Evolutionary conservation across 1,284 basidiomycete species (phyloP), one percentile per base, ranked within the genome.

Genomic region (Microbotryomycetes sp.): DNA sequence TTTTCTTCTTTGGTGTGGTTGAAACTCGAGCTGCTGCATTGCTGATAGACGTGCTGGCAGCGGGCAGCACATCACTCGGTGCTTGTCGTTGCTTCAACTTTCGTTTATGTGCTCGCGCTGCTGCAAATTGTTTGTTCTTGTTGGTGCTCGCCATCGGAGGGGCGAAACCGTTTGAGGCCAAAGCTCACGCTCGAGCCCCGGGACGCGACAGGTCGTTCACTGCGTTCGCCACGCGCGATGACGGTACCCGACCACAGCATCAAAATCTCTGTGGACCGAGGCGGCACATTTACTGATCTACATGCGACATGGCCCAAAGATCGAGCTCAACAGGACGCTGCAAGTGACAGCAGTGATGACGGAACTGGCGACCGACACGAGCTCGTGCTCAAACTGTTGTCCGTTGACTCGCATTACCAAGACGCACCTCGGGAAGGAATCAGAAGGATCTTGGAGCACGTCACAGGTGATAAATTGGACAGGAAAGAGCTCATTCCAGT

Each of bases 391-490:
- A 79, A 79, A 69, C 72, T 79, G 7, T 73, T 79, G 31, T 74
- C 73, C 1, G 71, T 73, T 47, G 76, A 78, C 56, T 75, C 77
- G 0, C 96, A 96, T 74, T 98, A 98, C 76, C 76, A 78, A 4
- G 94, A 97, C 78, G 94, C 93, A 1, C 93, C 94, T 0, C 92
- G 89, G 0, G 92, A 94, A 76, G 94, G 92, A 0, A 91, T 97
- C 59, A 80, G 93, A 7, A 82, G 94, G 22, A 83, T 96, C 3
- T 78, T 97, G 3, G 90, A 96, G 77, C 81, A 80, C 26, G 83
- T 88, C 0, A 86, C 86, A 0, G 85, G 86, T 0, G 74, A 83
- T 62, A 79, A 77, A 63, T 86, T 90, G 53, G 81, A 84, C 0
- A 79, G 89, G 65, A 86, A 83, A 9, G 73, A 78, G 30, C 81